phyloP scores from a whole-genome alignment of 352 stramenopile species.

The Pseudoperonospora humuli region DNA sequence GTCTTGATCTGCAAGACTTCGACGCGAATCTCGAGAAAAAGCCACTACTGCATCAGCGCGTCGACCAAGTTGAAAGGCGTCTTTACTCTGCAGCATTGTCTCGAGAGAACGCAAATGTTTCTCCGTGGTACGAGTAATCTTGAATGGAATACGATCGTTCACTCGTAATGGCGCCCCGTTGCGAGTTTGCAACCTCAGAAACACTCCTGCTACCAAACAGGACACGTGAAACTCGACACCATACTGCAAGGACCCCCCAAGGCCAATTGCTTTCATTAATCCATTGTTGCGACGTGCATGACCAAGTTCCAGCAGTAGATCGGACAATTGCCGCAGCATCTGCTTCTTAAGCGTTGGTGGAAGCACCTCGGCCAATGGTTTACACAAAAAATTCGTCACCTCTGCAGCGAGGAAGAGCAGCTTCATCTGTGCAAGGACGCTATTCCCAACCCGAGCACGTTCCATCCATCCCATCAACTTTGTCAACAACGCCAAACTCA shows the following conservation, averaged over 20 bases:
- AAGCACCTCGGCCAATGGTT: conserved; percentile 46
- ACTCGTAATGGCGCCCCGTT: conserved; percentile 57
- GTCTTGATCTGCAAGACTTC: conserved; percentile 76
- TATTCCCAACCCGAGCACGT: conserved; percentile 41
- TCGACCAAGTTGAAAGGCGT: conserved; percentile 67
- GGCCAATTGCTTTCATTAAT: conserved; percentile 82
- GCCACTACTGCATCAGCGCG: conserved; percentile 66
- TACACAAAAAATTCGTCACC: conserved; percentile 64
- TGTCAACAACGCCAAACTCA: conserved; percentile 57
- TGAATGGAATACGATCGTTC: conserved; percentile 70
- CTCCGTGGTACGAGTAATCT: conserved; percentile 72
- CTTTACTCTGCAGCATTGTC: conserved; percentile 63
- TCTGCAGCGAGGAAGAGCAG: conserved; percentile 73
- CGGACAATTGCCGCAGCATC: conserved; percentile 57
- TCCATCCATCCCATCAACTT: conserved; percentile 75
- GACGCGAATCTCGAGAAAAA: conserved; percentile 53
- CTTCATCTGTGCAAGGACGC: conserved; percentile 70
- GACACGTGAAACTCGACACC: conserved; percentile 74
- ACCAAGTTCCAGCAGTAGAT: conserved; percentile 53
- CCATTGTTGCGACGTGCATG: conserved; percentile 69
- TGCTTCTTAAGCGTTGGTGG: conserved; percentile 67
- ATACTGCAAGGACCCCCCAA: conserved; percentile 66
- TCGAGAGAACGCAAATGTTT: conserved; percentile 70
- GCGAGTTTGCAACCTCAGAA: conserved; percentile 71
- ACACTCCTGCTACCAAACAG: conserved; percentile 64